Conservation (phyloP, 768 basidiomycete species). For the Trametes villosa region DNA sequence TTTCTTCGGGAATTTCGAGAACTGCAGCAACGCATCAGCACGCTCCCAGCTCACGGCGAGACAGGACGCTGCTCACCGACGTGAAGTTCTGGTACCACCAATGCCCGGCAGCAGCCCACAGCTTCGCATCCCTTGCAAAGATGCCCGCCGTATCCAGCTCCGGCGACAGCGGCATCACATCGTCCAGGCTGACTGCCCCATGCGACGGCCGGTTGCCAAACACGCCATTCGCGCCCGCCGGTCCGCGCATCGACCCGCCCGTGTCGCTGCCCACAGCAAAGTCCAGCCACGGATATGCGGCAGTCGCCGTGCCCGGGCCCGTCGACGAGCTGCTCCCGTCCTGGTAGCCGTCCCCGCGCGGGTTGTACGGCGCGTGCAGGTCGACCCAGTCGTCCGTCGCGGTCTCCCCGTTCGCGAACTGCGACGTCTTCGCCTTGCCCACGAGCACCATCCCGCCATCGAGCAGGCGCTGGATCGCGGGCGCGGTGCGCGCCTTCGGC, state of each 20-base stretch:
- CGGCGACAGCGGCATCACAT: slow-evolving; percentile 37
- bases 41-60: neutral
- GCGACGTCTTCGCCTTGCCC: slow-evolving; percentile 58
- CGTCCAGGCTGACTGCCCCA: slow-evolving; percentile 33
- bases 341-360: slow-evolving; percentile 38
- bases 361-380: slow-evolving; percentile 37
- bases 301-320: slow-evolving; percentile 31
- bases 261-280: slow-evolving; percentile 37
- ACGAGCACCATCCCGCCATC: slow-evolving; percentile 54
- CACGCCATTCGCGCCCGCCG: slow-evolving; percentile 35
- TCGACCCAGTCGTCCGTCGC: slow-evolving; percentile 40
- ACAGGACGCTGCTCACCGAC: slow-evolving; percentile 15
- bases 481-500: slow-evolving; percentile 40
- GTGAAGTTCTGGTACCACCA: slow-evolving; percentile 38
- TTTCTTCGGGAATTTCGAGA: slow-evolving; percentile 31
- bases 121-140: slow-evolving; percentile 34
- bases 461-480: slow-evolving; percentile 49
- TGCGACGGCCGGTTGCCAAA: slow-evolving; percentile 36
- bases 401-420: slow-evolving; percentile 52
- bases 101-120: slow-evolving; percentile 31
- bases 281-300: slow-evolving; percentile 36
- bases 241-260: slow-evolving; percentile 37
- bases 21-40: slow-evolving; percentile 20
- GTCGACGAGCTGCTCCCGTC: slow-evolving; percentile 37
- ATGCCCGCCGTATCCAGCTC: slow-evolving; percentile 35